Base-by-base conservation (phyloP, 139 green algal genomes). In the Chlamydomonas applanata region DNA sequence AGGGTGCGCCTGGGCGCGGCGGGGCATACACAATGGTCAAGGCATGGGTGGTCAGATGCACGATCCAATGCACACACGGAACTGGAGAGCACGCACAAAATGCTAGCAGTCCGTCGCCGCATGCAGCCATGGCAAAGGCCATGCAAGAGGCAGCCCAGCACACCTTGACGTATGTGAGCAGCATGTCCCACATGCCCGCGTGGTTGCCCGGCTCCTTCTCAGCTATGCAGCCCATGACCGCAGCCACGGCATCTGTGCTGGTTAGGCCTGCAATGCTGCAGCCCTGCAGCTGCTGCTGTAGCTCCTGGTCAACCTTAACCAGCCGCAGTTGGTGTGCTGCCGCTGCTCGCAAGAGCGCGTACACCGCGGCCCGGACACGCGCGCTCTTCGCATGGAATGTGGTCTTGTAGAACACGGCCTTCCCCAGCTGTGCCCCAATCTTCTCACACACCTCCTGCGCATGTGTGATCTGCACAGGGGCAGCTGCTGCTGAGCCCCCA, bases 121-220 rank as follows among this genome's bases (percentile, higher is more conserved):
- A n/a, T n/a, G n/a, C n/a, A n/a, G n/a, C n/a, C n/a, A n/a, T n/a
- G n/a, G n/a, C n/a, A n/a, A n/a, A n/a, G n/a, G n/a, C n/a, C n/a
- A n/a, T n/a, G n/a, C n/a, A n/a, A n/a, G n/a, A n/a, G n/a, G n/a
- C n/a, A n/a, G n/a, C 40, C 35, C 69, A 29, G 13, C 73, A 17
- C 44, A 85, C 79, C 79, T 81, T 81, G 19, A 82, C 52, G 71
- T 88, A 91, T 5, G 77, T 80, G 27, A 96, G 82, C 35, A 96
- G 33, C 72, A 89, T 77, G 27, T 88, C 89, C 92, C 92, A 97
- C 87, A 94, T 89, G 0, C 73, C 79, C 3, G 71, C 59, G 68
- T 96, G 92, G 73, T 85, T 89, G 16, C n/a, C 44, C 0, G 86
- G 22, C 4, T 94, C 87, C 70, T 86, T 86, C 25, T 97, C 92